Evolutionary conservation across 257 asterid species (phyloP).

Genomic region (Thymus mandschuricus): DNA sequence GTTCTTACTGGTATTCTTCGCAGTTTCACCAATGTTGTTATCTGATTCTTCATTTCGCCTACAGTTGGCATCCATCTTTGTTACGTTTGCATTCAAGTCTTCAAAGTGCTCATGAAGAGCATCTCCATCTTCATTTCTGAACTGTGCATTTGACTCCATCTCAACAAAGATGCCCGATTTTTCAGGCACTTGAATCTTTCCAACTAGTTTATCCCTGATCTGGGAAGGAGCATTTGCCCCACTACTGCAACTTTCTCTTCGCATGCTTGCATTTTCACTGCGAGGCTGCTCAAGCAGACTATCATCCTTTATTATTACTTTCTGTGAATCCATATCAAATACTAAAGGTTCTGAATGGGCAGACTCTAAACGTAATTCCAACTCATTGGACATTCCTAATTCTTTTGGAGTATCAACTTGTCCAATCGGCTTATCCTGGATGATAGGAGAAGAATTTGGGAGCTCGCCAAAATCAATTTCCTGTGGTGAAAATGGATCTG

Average conservation of each 20-base stretch:
- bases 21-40: constrained; percentile 37
- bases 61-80: constrained; percentile 27
- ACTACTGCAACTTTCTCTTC: constrained; percentile 19
- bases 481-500: constrained; percentile 66
- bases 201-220: constrained; percentile 39
- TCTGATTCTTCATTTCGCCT: constrained; percentile 39
- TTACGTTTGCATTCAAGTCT: constrained; percentile 40
- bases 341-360: constrained; percentile 32
- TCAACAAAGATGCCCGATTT: constrained; percentile 41
- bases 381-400: constrained; percentile 41
- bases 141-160: constrained; percentile 41
- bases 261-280: constrained; percentile 41
- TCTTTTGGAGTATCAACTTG: constrained; percentile 42
- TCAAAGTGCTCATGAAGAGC: constrained; percentile 32
- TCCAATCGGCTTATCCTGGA: constrained; percentile 36
- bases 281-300: constrained; percentile 32
- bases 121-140: constrained; percentile 32
- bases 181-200: constrained; percentile 37
- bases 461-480: constrained; percentile 42
- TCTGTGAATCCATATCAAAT: constrained; percentile 36
- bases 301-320: constrained; percentile 33
- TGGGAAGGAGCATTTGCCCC: constrained; percentile 35
- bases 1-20: constrained; percentile 41
- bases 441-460: constrained; percentile 33
- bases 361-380: constrained; percentile 39